Base-by-base conservation (phyloP, 331 rosid species). In the Quercus phellos region DNA sequence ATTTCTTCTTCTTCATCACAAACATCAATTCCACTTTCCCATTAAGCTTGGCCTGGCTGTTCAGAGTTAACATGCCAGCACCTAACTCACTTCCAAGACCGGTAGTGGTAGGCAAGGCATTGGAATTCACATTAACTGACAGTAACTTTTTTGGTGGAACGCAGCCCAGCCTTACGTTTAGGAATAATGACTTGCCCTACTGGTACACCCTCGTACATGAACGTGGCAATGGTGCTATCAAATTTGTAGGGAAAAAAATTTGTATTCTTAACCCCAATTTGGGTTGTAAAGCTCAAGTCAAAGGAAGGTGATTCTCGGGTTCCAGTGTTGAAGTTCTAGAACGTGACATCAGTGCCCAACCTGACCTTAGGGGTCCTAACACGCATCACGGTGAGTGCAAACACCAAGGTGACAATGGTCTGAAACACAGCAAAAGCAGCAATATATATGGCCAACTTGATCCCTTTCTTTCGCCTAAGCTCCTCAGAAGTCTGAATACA, bases 1-100 rank as follows among this genome's bases (percentile, higher is more conserved):
- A 53, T 78, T 75, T 74, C 72, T 75, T 79, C 72, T 75, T 74
- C 72, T 83, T 83, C 81, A 79, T 71, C 10, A 83, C 51, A 9
- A 63, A 0, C 73, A 79, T 43, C 42, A 79, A 21, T 16, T 34
- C 55, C 30, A 78, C 79, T 29, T 83, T 83, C 12, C 87, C 87
- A 0, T 22, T 75, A 68, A 83, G 2, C 4, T 24, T 79, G 0
- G 79, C 87, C 0, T n/a, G 5, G 46, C 79, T 55, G 18, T 14
- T 72, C 1, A 83, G 68, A 0, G 84, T 79, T 42, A 83, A 78
- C 0, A 46, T 63, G 4, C 81, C 76, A 1, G 6, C 26, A 13
- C 2, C 60, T 66, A 83, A 54, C 4, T 83, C 86, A 7, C 42
- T 75, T 4, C 60, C 71, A 42, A 83, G 83, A 29, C 19, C 34